Percentiles rank a stretch among this genome's conserved stretches.
Conservation (phyloP, 495 filamentous ascomycete genomes). For the Talaromyces borbonicus region DNA sequence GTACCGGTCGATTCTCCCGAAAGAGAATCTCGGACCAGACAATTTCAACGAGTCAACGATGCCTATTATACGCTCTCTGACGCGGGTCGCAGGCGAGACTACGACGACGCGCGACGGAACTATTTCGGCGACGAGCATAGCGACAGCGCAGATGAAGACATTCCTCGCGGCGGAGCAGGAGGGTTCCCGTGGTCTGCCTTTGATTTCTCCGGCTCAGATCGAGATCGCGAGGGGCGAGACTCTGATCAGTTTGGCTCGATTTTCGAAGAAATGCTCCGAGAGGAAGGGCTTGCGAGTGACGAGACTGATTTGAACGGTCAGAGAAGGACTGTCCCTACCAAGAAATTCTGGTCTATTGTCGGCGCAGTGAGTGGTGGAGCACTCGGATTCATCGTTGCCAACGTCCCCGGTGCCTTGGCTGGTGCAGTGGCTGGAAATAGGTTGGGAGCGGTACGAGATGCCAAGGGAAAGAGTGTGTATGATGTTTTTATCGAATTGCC, state of each 20-base stretch:
- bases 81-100: conserved; percentile 67
- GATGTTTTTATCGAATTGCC: conserved; percentile 78
- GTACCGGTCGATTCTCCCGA: conserved; percentile 80
- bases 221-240: conserved; percentile 41
- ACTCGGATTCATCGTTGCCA: conserved; percentile 89
- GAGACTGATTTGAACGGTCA: conserved; percentile 20
- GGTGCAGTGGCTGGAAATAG: conserved; percentile 90
- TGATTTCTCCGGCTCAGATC: conserved; percentile 38
- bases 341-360: conserved; percentile 76
- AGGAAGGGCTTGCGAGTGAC: conserved; percentile 74
- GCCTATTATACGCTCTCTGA: conserved; percentile 96
- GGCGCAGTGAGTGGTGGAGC: conserved; percentile 83
- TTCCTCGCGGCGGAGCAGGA: conserved; percentile 36
- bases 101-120: conserved; percentile 62
- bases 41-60: conserved; percentile 95
- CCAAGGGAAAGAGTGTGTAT: conserved; percentile 91
- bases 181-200: conserved; percentile 55
- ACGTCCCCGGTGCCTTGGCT: conserved; percentile 78
- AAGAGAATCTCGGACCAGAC: conserved; percentile 67
- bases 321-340: conserved; percentile 40
- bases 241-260: conserved; percentile 76
- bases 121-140: conserved; percentile 35
- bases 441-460: conserved; percentile 77
- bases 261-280: conserved; percentile 97
- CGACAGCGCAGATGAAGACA: conserved; percentile 50